These are phyloP conservation scores for Pythium angustatum DNA, from an alignment of 352 stramenopile species.

Conservation along the genomic window DNA sequence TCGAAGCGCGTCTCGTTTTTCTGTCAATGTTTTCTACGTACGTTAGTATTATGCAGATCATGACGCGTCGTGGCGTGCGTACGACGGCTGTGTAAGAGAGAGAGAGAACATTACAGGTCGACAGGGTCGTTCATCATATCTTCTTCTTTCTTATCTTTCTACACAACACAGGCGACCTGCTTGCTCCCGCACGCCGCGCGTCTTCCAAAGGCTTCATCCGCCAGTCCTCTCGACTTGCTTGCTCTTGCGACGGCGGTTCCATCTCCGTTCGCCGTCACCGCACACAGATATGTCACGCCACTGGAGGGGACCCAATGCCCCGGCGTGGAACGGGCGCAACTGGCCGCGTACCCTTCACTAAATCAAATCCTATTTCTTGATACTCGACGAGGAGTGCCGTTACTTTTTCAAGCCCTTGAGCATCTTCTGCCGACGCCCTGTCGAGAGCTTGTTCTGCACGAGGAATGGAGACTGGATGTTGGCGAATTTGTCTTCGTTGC, in stretches of 20 bases:
- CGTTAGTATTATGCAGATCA: too few species aligned
- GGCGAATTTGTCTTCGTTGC: conserved; percentile 84
- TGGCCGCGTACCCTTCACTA: background rate
- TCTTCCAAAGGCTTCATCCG: conserved; percentile 3
- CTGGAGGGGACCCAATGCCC: background rate
- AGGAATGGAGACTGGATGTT: conserved; percentile 87
- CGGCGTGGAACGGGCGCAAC: too few species aligned
- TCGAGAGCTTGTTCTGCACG: conserved; percentile 85
- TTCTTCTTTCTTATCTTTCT: background rate
- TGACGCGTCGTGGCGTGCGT: too few species aligned
- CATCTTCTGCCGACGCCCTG: conserved; percentile 85
- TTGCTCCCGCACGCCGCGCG: conserved; percentile 1
- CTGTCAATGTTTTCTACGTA: too few species aligned
- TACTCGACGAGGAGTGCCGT: background rate
- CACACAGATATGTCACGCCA: conserved; percentile 12
- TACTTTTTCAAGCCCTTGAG: conserved; percentile 90
- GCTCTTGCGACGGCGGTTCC: background rate
- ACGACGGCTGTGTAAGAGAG: too few species aligned
- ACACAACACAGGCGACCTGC: background rate
- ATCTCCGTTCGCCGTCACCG: conserved; percentile 2
- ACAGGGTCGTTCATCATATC: conserved; percentile 11
- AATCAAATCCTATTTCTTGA: conserved; percentile 2
- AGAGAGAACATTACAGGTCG: background rate
- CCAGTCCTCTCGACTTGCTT: background rate
- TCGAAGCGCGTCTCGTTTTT: too few species aligned